phyloP scores from a whole-genome alignment of 2,329 filamentous ascomycete species.

The Neonectria hederae region DNA sequence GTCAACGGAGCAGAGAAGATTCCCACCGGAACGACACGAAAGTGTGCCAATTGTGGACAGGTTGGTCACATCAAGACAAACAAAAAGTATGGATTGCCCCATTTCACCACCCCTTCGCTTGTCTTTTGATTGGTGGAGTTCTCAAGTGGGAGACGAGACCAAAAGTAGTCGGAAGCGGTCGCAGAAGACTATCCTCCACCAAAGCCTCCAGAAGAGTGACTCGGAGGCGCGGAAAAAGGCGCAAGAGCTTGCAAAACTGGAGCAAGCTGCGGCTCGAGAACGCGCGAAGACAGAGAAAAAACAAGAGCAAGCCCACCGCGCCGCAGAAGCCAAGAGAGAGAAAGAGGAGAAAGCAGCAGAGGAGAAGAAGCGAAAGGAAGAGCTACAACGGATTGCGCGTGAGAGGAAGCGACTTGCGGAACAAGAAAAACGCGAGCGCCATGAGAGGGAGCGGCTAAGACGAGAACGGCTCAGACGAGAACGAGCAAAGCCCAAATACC shows the following conservation, averaged over 20 bases:
- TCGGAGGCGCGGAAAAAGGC: conserved; percentile 24
- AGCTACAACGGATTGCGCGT: conserved; percentile 28
- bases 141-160: conserved; percentile 26
- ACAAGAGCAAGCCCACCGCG: conserved; percentile 32
- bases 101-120: conserved; percentile 42
- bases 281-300: conserved; percentile 23
- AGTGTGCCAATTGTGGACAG: conserved; percentile 97
- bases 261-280: conserved; percentile 28
- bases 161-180: conserved; percentile 31
- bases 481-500: conserved; percentile 33
- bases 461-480: conserved; percentile 32
- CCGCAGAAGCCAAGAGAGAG: conserved; percentile 24
- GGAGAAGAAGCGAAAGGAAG: conserved; percentile 30
- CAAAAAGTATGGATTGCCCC: conserved; percentile 78
- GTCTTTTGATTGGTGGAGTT: conserved; percentile 49
- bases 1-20: conserved; percentile 57
- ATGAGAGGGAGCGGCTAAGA: conserved; percentile 28
- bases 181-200: conserved; percentile 31
- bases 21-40: conserved; percentile 77
- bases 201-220: conserved; percentile 38
- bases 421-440: conserved; percentile 25
- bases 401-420: conserved; percentile 26
- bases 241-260: conserved; percentile 20
- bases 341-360: conserved; percentile 28
- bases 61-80: conserved; percentile 99